Evolutionary conservation across 257 asterid genomes (phyloP), one percentile per base, ranked within the genome.

Genomic region (Solanum etuberosum): DNA sequence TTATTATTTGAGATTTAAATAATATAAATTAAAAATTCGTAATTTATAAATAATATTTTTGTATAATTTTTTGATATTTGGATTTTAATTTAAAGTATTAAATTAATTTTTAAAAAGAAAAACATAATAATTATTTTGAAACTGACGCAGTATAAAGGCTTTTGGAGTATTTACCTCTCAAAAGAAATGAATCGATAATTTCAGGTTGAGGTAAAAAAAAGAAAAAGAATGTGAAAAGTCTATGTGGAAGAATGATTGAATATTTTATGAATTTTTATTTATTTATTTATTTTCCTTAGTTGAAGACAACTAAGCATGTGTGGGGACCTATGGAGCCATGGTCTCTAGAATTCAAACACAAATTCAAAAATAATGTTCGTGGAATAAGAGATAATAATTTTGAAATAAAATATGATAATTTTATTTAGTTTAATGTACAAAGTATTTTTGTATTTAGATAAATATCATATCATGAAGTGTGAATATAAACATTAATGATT

Each of bases 251-350:
- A 16, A 27, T 78, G 84, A 78, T 43, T 46, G 29, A 48, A 51
- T 48, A 48, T 18, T 57, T 48, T 48, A 48, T 81, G 68, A 48
- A 81, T 18, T 1, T 5, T 38, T 54, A n/a, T 5, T 54, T 54
- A 54, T 54, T 54, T 7, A 20, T 54, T 31, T 14, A 6, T 81
- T 46, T 81, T 11, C 43, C 7, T 18, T 81, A 81, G 68, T 81
- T 81, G 85, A 48, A 81, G 42, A 20, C 85, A 81, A 81, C 85
- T 48, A 81, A 31, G 68, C 85, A 81, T 48, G 31, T 46, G 40
- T 43, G 65, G 32, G 85, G 85, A 48, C 68, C 37, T 34, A 16
- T 27, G 40, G 18, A 43, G 29, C 18, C 37, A 25, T 46, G n/a
- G 27, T 5, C 25, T 78, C 84, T 80, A 80, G 20, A 27, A 80